These are phyloP conservation scores for Gossypium anomalum DNA, from an alignment of 345 rosid genomes.

Conservation along the genomic window DNA sequence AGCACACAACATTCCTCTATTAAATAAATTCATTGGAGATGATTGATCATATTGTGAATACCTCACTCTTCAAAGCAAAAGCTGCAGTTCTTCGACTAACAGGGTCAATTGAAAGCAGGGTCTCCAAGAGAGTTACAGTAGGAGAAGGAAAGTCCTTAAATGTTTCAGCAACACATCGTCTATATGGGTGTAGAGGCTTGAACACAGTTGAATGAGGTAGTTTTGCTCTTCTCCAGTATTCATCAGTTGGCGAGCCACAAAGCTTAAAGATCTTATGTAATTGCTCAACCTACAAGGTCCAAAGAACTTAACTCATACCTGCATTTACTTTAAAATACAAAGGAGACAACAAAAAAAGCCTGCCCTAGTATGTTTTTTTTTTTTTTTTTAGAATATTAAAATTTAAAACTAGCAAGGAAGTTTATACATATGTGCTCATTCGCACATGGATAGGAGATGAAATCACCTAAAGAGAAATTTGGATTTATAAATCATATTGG, in stretches of 20 bases:
- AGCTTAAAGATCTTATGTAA: constrained; percentile 88
- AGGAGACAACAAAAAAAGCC: background rate
- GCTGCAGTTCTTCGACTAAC: constrained; percentile 69
- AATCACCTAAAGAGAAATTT: background rate
- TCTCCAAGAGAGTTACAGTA: constrained; percentile 65
- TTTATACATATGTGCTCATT: no score
- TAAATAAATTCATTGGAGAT: background rate
- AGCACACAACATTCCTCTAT: background rate
- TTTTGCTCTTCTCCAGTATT: constrained; percentile 68
- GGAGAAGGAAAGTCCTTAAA: constrained; percentile 54
- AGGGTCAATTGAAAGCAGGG: constrained; percentile 79
- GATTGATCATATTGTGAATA: constrained; percentile 18
- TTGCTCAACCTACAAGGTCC: constrained; percentile 60
- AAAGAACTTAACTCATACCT: background rate
- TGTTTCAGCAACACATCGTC: constrained; percentile 52
- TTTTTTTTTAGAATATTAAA: no score
- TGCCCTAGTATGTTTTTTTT: no score
- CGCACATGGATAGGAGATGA: background rate
- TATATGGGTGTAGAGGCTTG: constrained; percentile 74
- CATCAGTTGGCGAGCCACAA: constrained; percentile 86
- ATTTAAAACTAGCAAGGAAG: no score
- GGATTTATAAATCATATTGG: background rate
- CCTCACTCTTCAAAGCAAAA: constrained; percentile 80
- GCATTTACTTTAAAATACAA: background rate
- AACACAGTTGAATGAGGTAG: constrained; percentile 61